Evolutionary conservation across 1,139 yeast species (phyloP).

Genomic region (Candida pseudoviswanathii): DNA sequence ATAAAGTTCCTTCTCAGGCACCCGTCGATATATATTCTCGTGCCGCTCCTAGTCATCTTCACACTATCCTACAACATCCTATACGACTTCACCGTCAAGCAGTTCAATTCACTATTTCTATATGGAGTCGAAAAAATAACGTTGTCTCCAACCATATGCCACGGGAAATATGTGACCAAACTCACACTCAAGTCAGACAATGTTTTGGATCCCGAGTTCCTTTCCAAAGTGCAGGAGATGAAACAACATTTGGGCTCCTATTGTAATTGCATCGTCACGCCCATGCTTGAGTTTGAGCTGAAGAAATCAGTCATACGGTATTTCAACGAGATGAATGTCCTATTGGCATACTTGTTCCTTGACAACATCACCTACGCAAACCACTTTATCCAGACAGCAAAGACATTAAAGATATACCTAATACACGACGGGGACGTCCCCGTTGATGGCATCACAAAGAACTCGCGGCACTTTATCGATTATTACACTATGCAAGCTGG

Average conservation of each 20-base stretch:
- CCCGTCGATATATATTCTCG: constrained; percentile 47
- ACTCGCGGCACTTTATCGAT: constrained; percentile 21
- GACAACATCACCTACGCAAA: constrained; percentile 49
- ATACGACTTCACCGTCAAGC: constrained; percentile 25
- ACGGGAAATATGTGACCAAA: constrained; percentile 1
- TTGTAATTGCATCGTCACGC: constrained; percentile 10
- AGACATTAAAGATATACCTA: constrained; percentile 38
- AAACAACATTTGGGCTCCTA: constrained; percentile 1
- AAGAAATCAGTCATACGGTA: constrained; percentile 24
- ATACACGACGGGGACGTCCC: constrained; percentile 18
- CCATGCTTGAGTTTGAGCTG: constrained; percentile 1
- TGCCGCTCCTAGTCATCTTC: constrained; percentile 53
- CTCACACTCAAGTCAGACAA: constrained; percentile 2
- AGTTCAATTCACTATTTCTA: constrained; percentile 8
- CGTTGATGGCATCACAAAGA: not conserved
- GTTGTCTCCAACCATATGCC: not conserved
- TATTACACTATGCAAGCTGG: constrained; percentile 25
- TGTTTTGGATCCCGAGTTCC: constrained; percentile 9
- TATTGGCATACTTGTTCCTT: constrained; percentile 30
- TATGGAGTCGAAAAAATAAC: constrained; percentile 6
- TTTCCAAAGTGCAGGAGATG: constrained; percentile 6
- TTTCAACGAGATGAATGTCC: constrained; percentile 27
- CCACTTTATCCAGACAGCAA: constrained; percentile 52
- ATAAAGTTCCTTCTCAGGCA: constrained; percentile 12
- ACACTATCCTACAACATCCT: constrained; percentile 46